A percentile compares a stretch with the other conserved stretches of the same genome.
These are phyloP conservation scores for Pisolithus marmoratus DNA, from an alignment of 768 basidiomycete genomes.

Conservation along the genomic window DNA sequence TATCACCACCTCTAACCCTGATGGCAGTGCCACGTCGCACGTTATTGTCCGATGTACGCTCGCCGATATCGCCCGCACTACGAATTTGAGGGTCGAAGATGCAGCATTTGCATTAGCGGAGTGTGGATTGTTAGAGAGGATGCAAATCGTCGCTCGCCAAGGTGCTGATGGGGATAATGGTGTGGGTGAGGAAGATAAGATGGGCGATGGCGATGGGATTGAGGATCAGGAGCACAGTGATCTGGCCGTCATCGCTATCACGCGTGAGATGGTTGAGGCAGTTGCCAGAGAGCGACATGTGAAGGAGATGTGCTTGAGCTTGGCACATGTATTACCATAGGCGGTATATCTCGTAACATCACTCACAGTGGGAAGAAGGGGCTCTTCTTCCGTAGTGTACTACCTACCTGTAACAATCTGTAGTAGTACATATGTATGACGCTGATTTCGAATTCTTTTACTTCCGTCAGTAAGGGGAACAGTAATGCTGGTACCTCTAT, in stretches of 20 bases:
- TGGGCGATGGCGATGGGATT: background rate
- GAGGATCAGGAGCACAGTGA: background rate
- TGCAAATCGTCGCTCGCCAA: slow-evolving; percentile 29
- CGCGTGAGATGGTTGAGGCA: slow-evolving; percentile 60
- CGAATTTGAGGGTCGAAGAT: slow-evolving; percentile 80
- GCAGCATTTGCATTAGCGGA: slow-evolving; percentile 86
- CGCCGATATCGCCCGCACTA: slow-evolving; percentile 70
- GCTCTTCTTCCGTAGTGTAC: too few relatives aligned
- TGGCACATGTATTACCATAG: slow-evolving; percentile 49
- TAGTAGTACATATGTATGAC: too few relatives aligned
- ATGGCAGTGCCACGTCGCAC: slow-evolving; percentile 69
- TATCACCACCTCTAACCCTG: slow-evolving; percentile 50
- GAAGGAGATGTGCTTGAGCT: slow-evolving; percentile 62
- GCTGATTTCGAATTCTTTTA: too few relatives aligned
- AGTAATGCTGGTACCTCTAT: too few relatives aligned
- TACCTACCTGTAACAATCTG: too few relatives aligned
- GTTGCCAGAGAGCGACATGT: slow-evolving; percentile 66
- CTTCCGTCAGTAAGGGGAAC: too few relatives aligned
- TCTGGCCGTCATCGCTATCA: slow-evolving; percentile 43
- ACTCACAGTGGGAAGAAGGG: too few relatives aligned
- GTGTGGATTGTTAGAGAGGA: slow-evolving; percentile 63
- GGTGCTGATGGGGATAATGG: slow-evolving; percentile 7
- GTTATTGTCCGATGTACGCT: slow-evolving; percentile 66
- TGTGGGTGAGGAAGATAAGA: background rate
- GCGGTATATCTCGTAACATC: background rate